Base-by-base conservation (phyloP, 2,329 filamentous ascomycete genomes). In the Penicillium sumatraense region DNA sequence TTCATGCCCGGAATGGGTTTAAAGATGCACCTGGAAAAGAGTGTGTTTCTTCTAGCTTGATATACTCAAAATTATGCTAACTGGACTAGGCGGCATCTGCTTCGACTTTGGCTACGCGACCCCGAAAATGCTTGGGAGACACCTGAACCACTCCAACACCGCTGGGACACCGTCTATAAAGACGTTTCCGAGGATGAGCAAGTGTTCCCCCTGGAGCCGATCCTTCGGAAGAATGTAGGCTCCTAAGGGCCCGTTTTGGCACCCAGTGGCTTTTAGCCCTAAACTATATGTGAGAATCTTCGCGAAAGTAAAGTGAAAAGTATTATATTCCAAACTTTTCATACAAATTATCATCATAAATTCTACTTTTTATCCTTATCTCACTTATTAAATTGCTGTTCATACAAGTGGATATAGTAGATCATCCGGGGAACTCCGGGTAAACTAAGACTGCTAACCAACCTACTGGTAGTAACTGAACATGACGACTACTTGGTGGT, bases 1-100 rank as follows among this genome's bases (percentile, higher is more conserved):
- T 83, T 59, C 80, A 83, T 68, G 78, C 79, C 1, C 69, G 81
- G 1, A 75, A 80, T 54, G 76, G 71, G 1, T 83, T 82, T 45
- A 72, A 46, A 21, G 75, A 82, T 63, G 68, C 58, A 0, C 59
- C 63, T 2, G 68, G 65, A 3, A 70, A 76, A 54, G 69, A 77
- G 72, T 77, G 58, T 65, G 74, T 67, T 10, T 51, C n/a, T 20
- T 13, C 31, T 10, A 26, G 8, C 5, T 18, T 8, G n/a, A 11
- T 13, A 31, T 10, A 38, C 27, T 11, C 7, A 16, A 23, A 8
- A 16, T 5, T 29, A n/a, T 38, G 49, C 61, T 63, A 27, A 56
- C 29, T 36, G 13, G 47, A 33, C n/a, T 42, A 75, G 73, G 51
- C 73, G 79, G 14, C 80, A 82, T 70, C 59, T 81, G 4, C 54